phyloP scores from a whole-genome alignment of 805 yeast genomes.

The Huiozyma sinensis region DNA sequence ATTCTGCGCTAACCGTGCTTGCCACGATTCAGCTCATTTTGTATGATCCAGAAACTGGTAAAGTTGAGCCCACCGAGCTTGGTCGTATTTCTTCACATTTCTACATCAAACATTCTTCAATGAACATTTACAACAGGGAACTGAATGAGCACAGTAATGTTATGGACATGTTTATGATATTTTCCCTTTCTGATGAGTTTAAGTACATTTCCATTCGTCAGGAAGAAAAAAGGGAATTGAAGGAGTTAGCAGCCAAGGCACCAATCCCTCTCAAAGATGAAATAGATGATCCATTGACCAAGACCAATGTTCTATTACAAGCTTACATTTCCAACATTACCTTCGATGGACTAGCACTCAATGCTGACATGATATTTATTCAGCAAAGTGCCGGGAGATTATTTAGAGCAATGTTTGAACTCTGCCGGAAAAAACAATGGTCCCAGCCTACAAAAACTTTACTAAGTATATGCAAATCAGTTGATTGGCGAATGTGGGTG shows the following conservation, averaged over 20 bases:
- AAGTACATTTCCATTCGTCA: constrained; percentile 71
- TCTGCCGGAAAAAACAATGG: constrained; percentile 63
- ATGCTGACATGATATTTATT: constrained; percentile 87
- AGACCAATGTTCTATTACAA: constrained; percentile 71
- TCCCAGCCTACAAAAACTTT: constrained; percentile 46
- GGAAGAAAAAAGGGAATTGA: constrained; percentile 72
- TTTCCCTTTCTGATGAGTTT: constrained; percentile 79
- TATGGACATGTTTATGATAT: constrained; percentile 66
- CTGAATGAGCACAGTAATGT: constrained; percentile 55
- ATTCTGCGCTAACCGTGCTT: constrained; percentile 61
- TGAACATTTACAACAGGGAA: constrained; percentile 51
- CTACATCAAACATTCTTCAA: constrained; percentile 68
- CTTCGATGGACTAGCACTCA: constrained; percentile 80
- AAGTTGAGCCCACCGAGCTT: constrained; percentile 49
- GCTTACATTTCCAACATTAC: constrained; percentile 70
- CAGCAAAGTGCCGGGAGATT: constrained; percentile 90
- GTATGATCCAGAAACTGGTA: constrained; percentile 43
- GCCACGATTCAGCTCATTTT: constrained; percentile 45
- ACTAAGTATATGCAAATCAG: constrained; percentile 65
- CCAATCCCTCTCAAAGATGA: constrained; percentile 82
- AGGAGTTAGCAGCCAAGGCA: constrained; percentile 54
- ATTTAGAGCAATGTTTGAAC: constrained; percentile 74
- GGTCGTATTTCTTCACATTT: constrained; percentile 82
- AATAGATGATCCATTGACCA: constrained; percentile 60
- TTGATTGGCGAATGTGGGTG: constrained; percentile 74